Conservation (phyloP, 2,329 filamentous ascomycete genomes). For the Fusarium bulbicola region DNA sequence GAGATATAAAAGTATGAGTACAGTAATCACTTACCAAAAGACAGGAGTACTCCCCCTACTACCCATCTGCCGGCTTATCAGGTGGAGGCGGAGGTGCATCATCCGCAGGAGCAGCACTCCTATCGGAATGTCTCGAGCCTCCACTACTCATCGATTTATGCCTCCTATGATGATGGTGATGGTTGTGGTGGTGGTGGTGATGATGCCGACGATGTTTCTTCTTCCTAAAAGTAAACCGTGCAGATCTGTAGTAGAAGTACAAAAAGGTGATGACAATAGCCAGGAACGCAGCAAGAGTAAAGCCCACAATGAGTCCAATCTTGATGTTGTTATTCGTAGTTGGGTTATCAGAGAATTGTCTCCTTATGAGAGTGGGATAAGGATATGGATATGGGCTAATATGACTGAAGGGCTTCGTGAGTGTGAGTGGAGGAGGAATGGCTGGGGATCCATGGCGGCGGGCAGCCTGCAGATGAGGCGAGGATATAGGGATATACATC, state of each 20-base stretch:
- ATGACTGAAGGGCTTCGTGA: slow-evolving; percentile 7
- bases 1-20: not conserved
- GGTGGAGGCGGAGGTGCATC: slow-evolving; percentile 27
- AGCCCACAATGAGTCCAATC: slow-evolving; percentile 55
- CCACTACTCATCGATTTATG: slow-evolving; percentile 44
- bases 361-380: slow-evolving; percentile 16
- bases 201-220: slow-evolving; percentile 26
- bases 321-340: slow-evolving; percentile 50
- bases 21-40: not conserved
- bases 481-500: slow-evolving; percentile 47
- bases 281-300: slow-evolving; percentile 53
- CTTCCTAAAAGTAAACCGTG: slow-evolving; percentile 47
- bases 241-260: slow-evolving; percentile 51
- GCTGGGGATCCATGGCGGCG: slow-evolving; percentile 12
- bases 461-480: slow-evolving; percentile 18
- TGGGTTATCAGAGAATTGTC: slow-evolving; percentile 42
- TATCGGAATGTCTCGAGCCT: slow-evolving; percentile 48
- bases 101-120: slow-evolving; percentile 25
- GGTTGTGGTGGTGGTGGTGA: not conserved
- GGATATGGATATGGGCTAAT: not conserved
- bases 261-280: slow-evolving; percentile 50
- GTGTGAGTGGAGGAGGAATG: slow-evolving; percentile 4
- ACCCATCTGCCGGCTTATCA: slow-evolving; percentile 26
- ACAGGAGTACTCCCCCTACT: not conserved
- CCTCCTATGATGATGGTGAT: slow-evolving; percentile 15